Conservation (phyloP, 768 basidiomycete species). For the Pleurotus tuoliensis region DNA sequence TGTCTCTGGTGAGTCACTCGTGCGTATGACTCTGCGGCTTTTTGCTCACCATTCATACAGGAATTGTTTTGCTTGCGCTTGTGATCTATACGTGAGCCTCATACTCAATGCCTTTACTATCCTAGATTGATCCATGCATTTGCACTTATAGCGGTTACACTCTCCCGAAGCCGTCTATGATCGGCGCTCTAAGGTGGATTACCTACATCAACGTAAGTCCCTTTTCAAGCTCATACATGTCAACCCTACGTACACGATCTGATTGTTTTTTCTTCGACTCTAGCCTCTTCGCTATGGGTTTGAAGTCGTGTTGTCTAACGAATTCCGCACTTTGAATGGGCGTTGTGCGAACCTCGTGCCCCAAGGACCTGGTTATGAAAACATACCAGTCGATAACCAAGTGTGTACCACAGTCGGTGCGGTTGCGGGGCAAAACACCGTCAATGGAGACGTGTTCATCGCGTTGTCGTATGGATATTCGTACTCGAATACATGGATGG, state of each 20-base stretch:
- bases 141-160: slow-evolving; percentile 37
- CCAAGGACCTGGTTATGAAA: slow-evolving; percentile 38
- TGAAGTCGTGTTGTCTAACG: slow-evolving; percentile 56
- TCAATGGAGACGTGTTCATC: slow-evolving; percentile 42
- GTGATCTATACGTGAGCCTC: slow-evolving; percentile 36
- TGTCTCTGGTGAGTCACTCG: slow-evolving; percentile 33
- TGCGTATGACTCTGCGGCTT: not conserved
- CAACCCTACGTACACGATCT: slow-evolving; percentile 11
- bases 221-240: not conserved
- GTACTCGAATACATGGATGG: slow-evolving; percentile 11
- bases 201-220: slow-evolving; percentile 42
- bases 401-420: slow-evolving; percentile 55
- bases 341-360: slow-evolving; percentile 39
- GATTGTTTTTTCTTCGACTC: slow-evolving; percentile 13
- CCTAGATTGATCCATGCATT: too few relatives aligned
- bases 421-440: slow-evolving; percentile 39
- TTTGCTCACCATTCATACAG: not conserved
- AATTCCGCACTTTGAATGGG: slow-evolving; percentile 52
- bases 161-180: slow-evolving; percentile 46
- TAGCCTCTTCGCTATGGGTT: slow-evolving; percentile 53
- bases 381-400: slow-evolving; percentile 41
- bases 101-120: not conserved
- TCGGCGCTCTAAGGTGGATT: slow-evolving; percentile 52
- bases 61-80: slow-evolving; percentile 40
- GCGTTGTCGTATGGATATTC: slow-evolving; percentile 35